Conservation (phyloP, 1,139 yeast species). For the Kluyveromyces sp. region DNA sequence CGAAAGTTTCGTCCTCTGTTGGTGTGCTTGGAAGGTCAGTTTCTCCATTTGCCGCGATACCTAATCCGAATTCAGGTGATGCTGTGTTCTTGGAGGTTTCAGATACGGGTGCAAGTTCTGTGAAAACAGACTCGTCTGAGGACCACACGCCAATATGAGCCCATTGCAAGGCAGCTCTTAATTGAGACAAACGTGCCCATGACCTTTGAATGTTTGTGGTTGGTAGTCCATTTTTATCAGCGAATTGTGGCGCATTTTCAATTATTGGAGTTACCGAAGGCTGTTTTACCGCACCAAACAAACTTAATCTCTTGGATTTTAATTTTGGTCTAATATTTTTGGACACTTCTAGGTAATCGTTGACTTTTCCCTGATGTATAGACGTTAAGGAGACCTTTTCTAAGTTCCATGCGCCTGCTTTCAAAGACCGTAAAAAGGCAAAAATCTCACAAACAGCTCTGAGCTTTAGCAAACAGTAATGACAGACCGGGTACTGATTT, state of each 20-base stretch:
- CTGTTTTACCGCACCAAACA: neutral
- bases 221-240: conserved; percentile 22
- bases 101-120: conserved; percentile 29
- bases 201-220: conserved; percentile 37
- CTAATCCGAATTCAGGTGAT: conserved; percentile 3
- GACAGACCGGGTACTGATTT: conserved; percentile 66
- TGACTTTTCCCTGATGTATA: conserved; percentile 15
- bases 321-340: neutral
- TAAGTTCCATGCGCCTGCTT: conserved; percentile 45
- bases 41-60: neutral
- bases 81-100: neutral
- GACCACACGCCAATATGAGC: conserved; percentile 63
- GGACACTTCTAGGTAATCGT: conserved; percentile 7
- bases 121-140: conserved; percentile 29
- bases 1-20: conserved; percentile 10
- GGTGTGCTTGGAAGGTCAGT: neutral
- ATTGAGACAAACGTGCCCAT: conserved; percentile 52
- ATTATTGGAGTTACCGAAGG: conserved; percentile 7
- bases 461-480: conserved; percentile 70
- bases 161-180: conserved; percentile 68
- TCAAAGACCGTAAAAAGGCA: conserved; percentile 62
- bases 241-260: conserved; percentile 12
- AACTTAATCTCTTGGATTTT: conserved; percentile 6
- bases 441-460: conserved; percentile 75
- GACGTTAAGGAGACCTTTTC: conserved; percentile 33